Evolutionary conservation across 202 grass and related monocot species (phyloP).

Genomic region (Digitaria exilis): DNA sequence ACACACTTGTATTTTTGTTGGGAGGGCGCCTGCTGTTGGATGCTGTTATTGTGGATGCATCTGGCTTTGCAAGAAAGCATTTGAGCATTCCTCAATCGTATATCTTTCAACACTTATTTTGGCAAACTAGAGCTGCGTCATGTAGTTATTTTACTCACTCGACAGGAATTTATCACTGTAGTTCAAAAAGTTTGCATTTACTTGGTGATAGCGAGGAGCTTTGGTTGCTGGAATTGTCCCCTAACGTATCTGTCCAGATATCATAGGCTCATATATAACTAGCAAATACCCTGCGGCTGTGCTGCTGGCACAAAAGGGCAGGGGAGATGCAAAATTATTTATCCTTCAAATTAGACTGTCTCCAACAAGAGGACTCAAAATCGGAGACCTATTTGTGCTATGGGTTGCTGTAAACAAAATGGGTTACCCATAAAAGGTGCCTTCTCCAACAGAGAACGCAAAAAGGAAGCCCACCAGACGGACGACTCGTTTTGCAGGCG

Average conservation of each 20-base stretch:
- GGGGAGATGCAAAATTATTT: too few species aligned
- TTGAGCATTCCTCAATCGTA: conserved; percentile 27
- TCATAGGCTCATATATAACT: not conserved
- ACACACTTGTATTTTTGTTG: conserved; percentile 33
- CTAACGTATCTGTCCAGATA: not conserved
- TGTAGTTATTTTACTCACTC: conserved; percentile 18
- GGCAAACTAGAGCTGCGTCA: conserved; percentile 18
- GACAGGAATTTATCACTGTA: not conserved
- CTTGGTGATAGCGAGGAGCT: not conserved
- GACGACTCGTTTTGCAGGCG: too few species aligned
- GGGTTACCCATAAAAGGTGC: too few species aligned
- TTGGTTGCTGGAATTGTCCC: not conserved
- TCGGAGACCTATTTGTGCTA: too few species aligned
- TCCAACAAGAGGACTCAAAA: too few species aligned
- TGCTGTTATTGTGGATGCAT: conserved; percentile 70
- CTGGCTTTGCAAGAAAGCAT: conserved; percentile 46
- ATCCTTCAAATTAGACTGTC: too few species aligned
- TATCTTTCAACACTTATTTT: conserved; percentile 13
- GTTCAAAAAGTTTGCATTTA: not conserved
- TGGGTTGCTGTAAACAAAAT: too few species aligned
- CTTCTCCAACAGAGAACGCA: too few species aligned
- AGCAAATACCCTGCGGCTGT: too few species aligned
- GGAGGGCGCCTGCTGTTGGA: conserved; percentile 36
- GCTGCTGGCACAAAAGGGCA: too few species aligned
- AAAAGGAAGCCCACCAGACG: too few species aligned